Percentiles rank a stretch among this genome's conserved stretches.
phyloP scores from a whole-genome alignment of 2,329 filamentous ascomycete species.

The Pyricularia grisea region DNA sequence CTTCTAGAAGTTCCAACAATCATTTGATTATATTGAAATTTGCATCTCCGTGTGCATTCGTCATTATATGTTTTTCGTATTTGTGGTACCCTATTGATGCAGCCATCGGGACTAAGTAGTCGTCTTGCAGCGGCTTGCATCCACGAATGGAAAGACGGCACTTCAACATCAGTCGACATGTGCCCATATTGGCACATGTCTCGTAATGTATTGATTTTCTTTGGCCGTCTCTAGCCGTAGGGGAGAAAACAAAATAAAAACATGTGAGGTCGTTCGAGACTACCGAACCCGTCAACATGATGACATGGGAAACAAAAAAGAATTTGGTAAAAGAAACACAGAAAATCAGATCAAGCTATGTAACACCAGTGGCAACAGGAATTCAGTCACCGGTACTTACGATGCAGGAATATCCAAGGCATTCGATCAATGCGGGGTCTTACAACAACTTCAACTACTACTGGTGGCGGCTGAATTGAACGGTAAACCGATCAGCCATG shows the following conservation, averaged over 20 bases:
- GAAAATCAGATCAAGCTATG: background rate
- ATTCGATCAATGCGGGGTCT: background rate
- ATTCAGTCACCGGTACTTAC: background rate
- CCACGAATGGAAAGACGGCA: background rate
- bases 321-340: background rate
- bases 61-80: background rate
- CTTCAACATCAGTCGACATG: background rate
- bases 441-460: background rate
- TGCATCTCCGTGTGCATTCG: background rate
- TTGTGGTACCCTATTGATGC: background rate
- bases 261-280: background rate
- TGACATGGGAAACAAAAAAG: background rate
- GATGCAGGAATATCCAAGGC: background rate
- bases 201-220: background rate
- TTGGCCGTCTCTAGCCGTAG: background rate
- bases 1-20: background rate
- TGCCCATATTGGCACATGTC: background rate
- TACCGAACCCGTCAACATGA: background rate
- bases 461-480: constrained; percentile 3
- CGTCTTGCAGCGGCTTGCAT: background rate
- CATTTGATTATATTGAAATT: background rate
- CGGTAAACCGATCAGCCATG: background rate
- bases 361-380: background rate
- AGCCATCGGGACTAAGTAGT: background rate
- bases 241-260: background rate